Base-by-base conservation (phyloP, 768 basidiomycete species). In the Leccinum subgranulosum region DNA sequence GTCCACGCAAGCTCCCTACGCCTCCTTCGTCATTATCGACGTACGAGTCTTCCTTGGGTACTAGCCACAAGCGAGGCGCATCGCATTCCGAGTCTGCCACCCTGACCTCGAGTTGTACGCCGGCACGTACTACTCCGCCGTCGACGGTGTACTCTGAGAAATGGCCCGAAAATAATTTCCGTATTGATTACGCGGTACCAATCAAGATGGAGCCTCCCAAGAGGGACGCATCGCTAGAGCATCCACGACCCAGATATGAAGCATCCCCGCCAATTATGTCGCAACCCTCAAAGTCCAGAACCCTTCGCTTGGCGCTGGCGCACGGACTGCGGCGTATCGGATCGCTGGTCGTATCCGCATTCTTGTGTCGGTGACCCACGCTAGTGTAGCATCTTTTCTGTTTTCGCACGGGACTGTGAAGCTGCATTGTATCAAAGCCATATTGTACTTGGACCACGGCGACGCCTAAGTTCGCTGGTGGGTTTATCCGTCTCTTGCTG, bases 1-100 rank as follows among this genome's bases (percentile, higher is more conserved):
- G 61, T 45, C 65, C 66, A 17, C 71, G 71, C 56, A 71, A 67
- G 57, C 67, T 74, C 17, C 69, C 73, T 50, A 73, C 69, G 3
- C 71, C 73, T 6, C 71, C 71, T 21, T 49, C 68, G 29, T 67
- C 64, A 14, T 52, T 62, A 49, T 63, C 55, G 49, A 72, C 64
- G 6, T 61, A 72, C 51, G 72, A 73, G n/a, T 53, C 43, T 47
- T 53, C 63, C 29, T 45, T 39, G 25, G 31, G 33, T n/a, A 53
- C 57, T 21, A 51, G 54, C 50, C 69, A 66, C 27, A 56, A 3
- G 58, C 63, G 51, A 59, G 59, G 21, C 58, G 41, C 59, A 39
- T 66, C 69, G 11, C 60, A 64, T 53, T 62, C 60, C 15, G 62
- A 69, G 2, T 59, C 69, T 49, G 58, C 72, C 21, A 69, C 69